A percentile compares a stretch with the other conserved stretches of the same genome.
These are phyloP conservation scores for Niveomyces coronatus DNA, from an alignment of 2,329 filamentous ascomycete species.

Conservation along the genomic window DNA sequence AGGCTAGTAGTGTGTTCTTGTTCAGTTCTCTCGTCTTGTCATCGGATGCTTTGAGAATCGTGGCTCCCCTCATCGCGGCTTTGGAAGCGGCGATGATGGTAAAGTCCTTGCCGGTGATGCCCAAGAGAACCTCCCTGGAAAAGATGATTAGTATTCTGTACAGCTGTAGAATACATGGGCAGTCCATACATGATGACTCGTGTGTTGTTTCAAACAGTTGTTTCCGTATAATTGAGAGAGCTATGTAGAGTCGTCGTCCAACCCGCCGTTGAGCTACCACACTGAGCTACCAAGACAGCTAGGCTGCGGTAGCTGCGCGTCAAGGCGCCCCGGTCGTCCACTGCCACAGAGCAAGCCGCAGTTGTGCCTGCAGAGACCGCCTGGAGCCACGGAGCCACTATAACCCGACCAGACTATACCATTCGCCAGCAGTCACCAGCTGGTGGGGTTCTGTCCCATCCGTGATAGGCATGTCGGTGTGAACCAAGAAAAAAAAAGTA, in stretches of 20 bases:
- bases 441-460: conserved; percentile 14
- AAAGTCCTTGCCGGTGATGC: conserved; percentile 98
- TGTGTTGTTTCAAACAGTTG: conserved; percentile 3
- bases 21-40: conserved; percentile 94
- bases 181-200: conserved; percentile 8
- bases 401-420: conserved; percentile 13
- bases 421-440: conserved; percentile 15
- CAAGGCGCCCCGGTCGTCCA: too few relatives aligned
- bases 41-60: conserved; percentile 87
- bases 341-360: too few relatives aligned
- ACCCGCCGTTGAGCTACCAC: too few relatives aligned
- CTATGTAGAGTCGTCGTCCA: conserved; percentile 13
- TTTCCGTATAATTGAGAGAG: conserved; percentile 8
- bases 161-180: background rate
- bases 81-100: conserved; percentile 96
- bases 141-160: background rate
- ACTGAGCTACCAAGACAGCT: conserved; percentile 8
- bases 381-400: conserved; percentile 21
- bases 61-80: conserved; percentile 94
- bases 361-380: conserved; percentile 3
- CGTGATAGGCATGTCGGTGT: conserved; percentile 10
- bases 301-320: conserved; percentile 15
- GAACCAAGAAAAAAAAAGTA: too few relatives aligned
- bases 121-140: conserved; percentile 96
- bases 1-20: conserved; percentile 90